phyloP scores from a whole-genome alignment of 169 alveolate genomes.

The Cytauxzoon felis region DNA sequence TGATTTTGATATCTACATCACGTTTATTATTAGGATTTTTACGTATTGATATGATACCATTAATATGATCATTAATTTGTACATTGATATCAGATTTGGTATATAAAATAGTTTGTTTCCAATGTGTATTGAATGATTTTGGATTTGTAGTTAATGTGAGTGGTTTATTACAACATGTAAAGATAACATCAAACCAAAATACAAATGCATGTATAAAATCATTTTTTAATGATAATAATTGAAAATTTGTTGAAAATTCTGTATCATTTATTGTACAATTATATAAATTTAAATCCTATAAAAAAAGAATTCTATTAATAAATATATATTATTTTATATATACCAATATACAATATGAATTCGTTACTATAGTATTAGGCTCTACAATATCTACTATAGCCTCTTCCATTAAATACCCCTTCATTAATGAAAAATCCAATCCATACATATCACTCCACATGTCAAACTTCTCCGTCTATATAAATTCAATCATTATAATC shows the following conservation, averaged over 20 bases:
- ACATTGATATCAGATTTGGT: slow-evolving; percentile 74
- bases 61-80: slow-evolving; percentile 61
- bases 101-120: slow-evolving; percentile 92
- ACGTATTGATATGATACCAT: slow-evolving; percentile 83
- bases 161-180: slow-evolving; percentile 84
- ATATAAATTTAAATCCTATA: slow-evolving; percentile 85
- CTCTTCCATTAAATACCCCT: slow-evolving; percentile 85
- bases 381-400: slow-evolving; percentile 93
- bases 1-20: slow-evolving; percentile 83
- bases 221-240: slow-evolving; percentile 68
- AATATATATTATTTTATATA: not conserved
- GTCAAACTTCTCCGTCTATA: slow-evolving; percentile 83
- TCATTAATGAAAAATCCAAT: slow-evolving; percentile 89
- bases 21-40: slow-evolving; percentile 80
- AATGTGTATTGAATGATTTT: slow-evolving; percentile 79
- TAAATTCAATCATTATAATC: not conserved
- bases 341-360: slow-evolving; percentile 73
- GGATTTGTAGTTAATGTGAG: slow-evolving; percentile 86
- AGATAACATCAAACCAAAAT: slow-evolving; percentile 90
- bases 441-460: slow-evolving; percentile 96
- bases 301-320: too few relatives aligned
- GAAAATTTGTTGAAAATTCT: slow-evolving; percentile 84
- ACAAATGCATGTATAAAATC: slow-evolving; percentile 87
- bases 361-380: slow-evolving; percentile 81
- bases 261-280: slow-evolving; percentile 87